Evolutionary conservation across 495 filamentous ascomycete genomes (phyloP).

Genomic region (Cetradonia linearis): DNA sequence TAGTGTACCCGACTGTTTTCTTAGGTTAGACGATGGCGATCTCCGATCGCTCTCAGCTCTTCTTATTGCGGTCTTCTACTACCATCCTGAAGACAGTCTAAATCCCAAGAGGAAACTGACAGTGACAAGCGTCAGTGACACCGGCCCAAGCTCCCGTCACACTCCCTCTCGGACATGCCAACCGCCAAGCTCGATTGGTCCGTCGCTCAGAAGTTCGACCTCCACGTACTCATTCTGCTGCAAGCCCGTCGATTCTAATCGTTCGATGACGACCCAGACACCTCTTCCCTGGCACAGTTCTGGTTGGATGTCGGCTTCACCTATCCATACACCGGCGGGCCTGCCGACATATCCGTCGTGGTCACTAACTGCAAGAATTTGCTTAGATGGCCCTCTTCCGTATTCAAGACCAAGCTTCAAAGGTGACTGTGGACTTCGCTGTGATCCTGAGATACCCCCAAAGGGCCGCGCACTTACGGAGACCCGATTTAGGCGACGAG

Average conservation of each 20-base stretch:
- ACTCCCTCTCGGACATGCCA: conserved; percentile 27
- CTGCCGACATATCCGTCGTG: conserved; percentile 60
- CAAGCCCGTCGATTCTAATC: conserved; percentile 46
- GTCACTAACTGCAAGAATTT: conserved; percentile 48
- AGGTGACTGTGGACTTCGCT: conserved; percentile 39
- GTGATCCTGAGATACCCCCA: conserved; percentile 20
- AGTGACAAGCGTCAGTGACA: not conserved
- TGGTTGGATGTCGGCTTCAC: conserved; percentile 61
- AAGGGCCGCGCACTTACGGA: conserved; percentile 41
- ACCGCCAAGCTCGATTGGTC: conserved; percentile 49
- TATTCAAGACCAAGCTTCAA: conserved; percentile 55
- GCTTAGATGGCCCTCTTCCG: conserved; percentile 56
- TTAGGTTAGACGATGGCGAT: not conserved
- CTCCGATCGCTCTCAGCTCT: not conserved
- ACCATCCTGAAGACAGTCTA: not conserved
- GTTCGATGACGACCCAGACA: conserved; percentile 71
- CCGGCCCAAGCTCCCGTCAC: not conserved
- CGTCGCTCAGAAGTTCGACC: conserved; percentile 61
- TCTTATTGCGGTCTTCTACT: not conserved
- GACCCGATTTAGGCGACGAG: conserved; percentile 47
- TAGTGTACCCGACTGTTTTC: not conserved
- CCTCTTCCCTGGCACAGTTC: conserved; percentile 38
- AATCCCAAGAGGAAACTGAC: not conserved
- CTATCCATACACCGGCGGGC: conserved; percentile 54
- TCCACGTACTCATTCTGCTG: conserved; percentile 47